Evolutionary conservation across 495 filamentous ascomycete genomes (phyloP).

Genomic region (Tuber calosporum): DNA sequence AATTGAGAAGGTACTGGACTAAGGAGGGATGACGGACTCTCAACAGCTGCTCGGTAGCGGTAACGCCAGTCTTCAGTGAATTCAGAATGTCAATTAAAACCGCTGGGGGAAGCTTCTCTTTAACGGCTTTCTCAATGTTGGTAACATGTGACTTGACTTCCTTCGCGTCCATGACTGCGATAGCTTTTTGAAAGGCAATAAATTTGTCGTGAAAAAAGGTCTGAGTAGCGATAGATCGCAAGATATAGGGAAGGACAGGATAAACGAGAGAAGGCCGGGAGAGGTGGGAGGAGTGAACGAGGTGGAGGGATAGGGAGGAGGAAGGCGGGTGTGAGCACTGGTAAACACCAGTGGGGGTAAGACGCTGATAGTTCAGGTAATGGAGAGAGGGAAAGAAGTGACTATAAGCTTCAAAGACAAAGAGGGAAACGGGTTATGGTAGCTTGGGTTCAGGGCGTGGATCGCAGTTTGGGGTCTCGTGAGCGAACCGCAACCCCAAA

Average conservation of each 20-base stretch:
- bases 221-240: background rate
- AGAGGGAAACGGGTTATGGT: background rate
- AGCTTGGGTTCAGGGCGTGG: background rate
- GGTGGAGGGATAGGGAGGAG: background rate
- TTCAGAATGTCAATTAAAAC: slow-evolving; percentile 63
- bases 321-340: background rate
- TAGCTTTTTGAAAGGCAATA: background rate
- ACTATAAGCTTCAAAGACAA: background rate
- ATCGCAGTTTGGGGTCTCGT: background rate
- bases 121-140: slow-evolving; percentile 68
- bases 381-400: background rate
- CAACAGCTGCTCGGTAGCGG: slow-evolving; percentile 79
- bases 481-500: background rate
- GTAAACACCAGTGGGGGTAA: background rate
- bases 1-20: slow-evolving; percentile 3
- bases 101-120: slow-evolving; percentile 57
- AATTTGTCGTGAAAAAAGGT: background rate
- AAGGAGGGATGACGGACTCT: slow-evolving; percentile 49
- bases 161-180: slow-evolving; percentile 63
- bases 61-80: slow-evolving; percentile 66
- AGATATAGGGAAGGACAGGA: background rate
- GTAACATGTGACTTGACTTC: slow-evolving; percentile 67
- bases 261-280: background rate
- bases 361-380: background rate
- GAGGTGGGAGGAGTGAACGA: background rate